Conservation (phyloP, 2,329 filamentous ascomycete genomes). For the Cladosporium sp. region DNA sequence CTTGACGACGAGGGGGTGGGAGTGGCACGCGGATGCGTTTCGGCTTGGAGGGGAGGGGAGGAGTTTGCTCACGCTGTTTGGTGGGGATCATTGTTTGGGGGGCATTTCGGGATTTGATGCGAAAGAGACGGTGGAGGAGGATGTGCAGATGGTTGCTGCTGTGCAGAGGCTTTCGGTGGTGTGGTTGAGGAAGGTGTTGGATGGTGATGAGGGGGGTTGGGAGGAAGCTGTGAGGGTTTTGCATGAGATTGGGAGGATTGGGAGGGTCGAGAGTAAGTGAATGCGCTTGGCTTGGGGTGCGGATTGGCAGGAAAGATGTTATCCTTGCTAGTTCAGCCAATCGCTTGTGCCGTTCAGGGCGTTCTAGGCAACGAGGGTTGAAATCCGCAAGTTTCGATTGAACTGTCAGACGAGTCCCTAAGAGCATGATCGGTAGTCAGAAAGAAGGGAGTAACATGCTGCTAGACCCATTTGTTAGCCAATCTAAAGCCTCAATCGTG, state of each 20-base stretch:
- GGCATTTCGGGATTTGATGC: slow-evolving; percentile 17
- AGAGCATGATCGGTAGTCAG: too few species aligned
- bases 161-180: background rate
- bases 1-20: slow-evolving; percentile 3
- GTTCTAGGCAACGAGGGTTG: too few species aligned
- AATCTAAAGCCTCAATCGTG: too few species aligned
- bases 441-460: too few species aligned
- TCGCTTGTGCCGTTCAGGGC: too few species aligned
- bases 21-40: slow-evolving; percentile 9
- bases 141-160: background rate
- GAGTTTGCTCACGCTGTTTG: slow-evolving; percentile 13
- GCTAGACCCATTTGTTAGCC: too few species aligned
- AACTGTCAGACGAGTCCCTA: too few species aligned
- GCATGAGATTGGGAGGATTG: background rate
- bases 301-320: too few species aligned
- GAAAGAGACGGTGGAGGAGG: background rate
- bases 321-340: too few species aligned
- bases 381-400: too few species aligned
- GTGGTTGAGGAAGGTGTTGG: slow-evolving; percentile 1
- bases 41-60: background rate
- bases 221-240: background rate
- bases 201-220: background rate
- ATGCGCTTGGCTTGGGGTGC: too few species aligned
- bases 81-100: slow-evolving; percentile 24
- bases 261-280: background rate